Base-by-base conservation (phyloP, 352 stramenopile species). In the Phytophthora sp. region DNA sequence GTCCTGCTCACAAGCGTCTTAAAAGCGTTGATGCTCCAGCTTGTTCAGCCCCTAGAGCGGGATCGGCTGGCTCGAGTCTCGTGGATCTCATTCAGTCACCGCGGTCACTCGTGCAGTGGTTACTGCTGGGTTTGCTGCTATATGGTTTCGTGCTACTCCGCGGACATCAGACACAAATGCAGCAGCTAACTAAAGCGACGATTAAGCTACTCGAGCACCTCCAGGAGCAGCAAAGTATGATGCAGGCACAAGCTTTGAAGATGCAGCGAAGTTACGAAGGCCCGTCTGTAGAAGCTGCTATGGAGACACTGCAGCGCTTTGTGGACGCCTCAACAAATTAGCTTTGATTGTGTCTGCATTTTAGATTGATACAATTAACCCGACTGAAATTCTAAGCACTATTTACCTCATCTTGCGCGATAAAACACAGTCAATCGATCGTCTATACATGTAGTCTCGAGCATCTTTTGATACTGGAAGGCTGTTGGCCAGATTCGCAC, bases 71-170 rank as follows among this genome's bases (percentile, higher is more conserved):
- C 11, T 33, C 13, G 31, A 64, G 6, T 41, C 27, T 39, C 2
- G 57, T 58, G 50, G 30, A 52, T 33, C 20, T 44, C 24, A 16
- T 56, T 50, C 50, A 59, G 18, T 33, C 20, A 3, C 56, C 62
- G 24, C 12, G 42, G 21, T 66, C 63, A 41, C 49, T 76, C 7
- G 36, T 73, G 41, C 68, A 71, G 58, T 77, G 69, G 66, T 16
- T 82, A 1, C 23, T 83, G 16, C 41, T 85, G 8, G 59, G 67
- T 13, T 60, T 80, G 61, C 29, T 83, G 20, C 27, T 74, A 0
- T 83, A 81, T 58, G 68, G 68, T n/a, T 47, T 79, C 16, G 9
- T 83, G 42, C 54, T 83, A 1, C 62, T 83, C 11, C 77, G 69
- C 7, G 61, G 56, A n/a, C 66, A 86, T n/a, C 72, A 83, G 15